phyloP scores from a whole-genome alignment of 345 rosid genomes.

The Pistacia atlantica region DNA sequence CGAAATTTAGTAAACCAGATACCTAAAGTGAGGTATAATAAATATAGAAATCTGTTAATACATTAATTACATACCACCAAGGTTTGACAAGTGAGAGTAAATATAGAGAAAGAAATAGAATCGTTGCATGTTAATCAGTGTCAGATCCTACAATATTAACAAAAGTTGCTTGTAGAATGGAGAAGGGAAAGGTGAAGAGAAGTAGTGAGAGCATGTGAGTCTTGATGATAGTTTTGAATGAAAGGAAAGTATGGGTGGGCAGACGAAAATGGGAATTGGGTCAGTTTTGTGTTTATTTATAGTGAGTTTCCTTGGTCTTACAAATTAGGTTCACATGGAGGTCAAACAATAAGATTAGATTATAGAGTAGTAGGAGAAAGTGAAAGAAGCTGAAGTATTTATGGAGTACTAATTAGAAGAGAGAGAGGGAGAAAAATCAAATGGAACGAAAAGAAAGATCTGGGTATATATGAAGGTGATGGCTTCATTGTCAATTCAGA shows the following conservation, averaged over 20 bases:
- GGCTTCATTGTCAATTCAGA: slow-evolving; percentile 26
- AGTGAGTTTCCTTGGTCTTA: slow-evolving; percentile 32
- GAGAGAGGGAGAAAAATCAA: neutral
- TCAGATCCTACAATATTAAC: slow-evolving; percentile 8
- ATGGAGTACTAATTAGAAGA: neutral
- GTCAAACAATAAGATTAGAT: slow-evolving; percentile 10
- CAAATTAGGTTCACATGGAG: slow-evolving; percentile 37
- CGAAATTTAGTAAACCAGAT: too few species aligned
- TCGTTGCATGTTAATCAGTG: slow-evolving; percentile 22
- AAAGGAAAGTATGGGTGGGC: slow-evolving; percentile 20
- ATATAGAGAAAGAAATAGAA: neutral
- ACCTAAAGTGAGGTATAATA: too few species aligned
- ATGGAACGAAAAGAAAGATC: neutral
- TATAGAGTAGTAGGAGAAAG: neutral
- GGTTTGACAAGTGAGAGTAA: neutral
- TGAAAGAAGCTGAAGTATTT: neutral
- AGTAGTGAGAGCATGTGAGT: slow-evolving; percentile 28
- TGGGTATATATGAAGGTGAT: neutral
- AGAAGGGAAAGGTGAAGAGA: slow-evolving; percentile 9
- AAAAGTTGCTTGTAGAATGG: slow-evolving; percentile 25
- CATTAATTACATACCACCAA: neutral
- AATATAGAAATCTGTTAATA: neutral
- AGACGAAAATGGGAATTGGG: slow-evolving; percentile 3
- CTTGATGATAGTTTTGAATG: slow-evolving; percentile 26
- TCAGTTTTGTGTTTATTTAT: slow-evolving; percentile 15